phyloP scores from a whole-genome alignment of 2,329 filamentous ascomycete genomes.

The Huntiella decipiens region DNA sequence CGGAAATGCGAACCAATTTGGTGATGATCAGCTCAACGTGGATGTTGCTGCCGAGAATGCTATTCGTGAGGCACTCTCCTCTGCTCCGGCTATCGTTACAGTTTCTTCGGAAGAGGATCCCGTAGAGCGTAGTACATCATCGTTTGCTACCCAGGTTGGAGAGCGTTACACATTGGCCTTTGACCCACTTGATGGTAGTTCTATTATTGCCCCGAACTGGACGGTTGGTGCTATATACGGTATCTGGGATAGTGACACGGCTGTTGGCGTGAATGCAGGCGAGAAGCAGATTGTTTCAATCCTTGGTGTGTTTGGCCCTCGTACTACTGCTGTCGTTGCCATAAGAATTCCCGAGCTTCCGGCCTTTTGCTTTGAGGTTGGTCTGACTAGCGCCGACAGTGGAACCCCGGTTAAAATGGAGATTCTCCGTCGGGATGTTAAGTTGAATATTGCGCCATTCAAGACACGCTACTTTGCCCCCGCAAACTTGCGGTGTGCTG shows the following conservation, averaged over 20 bases:
- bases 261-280: conserved; percentile 22
- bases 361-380: conserved; percentile 32
- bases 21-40: conserved; percentile 40
- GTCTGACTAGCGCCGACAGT: conserved; percentile 17
- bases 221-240: conserved; percentile 40
- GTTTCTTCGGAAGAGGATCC: conserved; percentile 45
- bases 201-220: conserved; percentile 40
- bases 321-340: conserved; percentile 36
- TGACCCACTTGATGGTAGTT: conserved; percentile 44
- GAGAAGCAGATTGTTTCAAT: conserved; percentile 28
- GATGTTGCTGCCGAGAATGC: conserved; percentile 32
- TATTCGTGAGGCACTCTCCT: conserved; percentile 24
- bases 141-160: background rate
- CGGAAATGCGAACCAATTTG: conserved; percentile 30
- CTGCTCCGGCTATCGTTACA: conserved; percentile 24
- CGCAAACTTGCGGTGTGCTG: conserved; percentile 39
- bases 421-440: conserved; percentile 24
- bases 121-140: conserved; percentile 23
- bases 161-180: conserved; percentile 41
- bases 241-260: conserved; percentile 33
- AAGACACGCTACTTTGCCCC: conserved; percentile 42
- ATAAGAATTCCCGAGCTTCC: conserved; percentile 25
- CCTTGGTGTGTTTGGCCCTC: conserved; percentile 34
- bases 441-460: conserved; percentile 20
- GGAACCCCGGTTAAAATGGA: conserved; percentile 12